Conservation (phyloP, 768 basidiomycete species). For the Fibroporia radiculosa region DNA sequence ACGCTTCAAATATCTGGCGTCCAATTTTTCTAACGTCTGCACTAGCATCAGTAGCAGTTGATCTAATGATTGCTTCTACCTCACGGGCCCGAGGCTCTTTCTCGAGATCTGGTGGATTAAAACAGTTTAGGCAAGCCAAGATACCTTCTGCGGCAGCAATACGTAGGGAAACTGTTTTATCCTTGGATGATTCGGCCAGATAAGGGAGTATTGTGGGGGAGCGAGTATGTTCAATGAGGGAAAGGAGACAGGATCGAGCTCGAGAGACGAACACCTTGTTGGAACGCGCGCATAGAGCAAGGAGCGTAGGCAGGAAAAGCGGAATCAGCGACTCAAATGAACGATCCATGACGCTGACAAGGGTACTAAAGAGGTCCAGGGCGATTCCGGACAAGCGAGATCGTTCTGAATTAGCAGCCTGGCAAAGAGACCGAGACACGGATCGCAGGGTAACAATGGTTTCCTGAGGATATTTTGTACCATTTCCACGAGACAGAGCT, state of each 20-base stretch:
- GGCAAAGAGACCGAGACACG: slow-evolving; percentile 45
- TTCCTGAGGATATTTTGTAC: slow-evolving; percentile 42
- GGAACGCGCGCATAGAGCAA: slow-evolving; percentile 60
- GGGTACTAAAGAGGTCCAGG: slow-evolving; percentile 48
- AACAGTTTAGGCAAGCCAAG: slow-evolving; percentile 60
- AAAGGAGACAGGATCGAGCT: slow-evolving; percentile 49
- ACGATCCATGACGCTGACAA: slow-evolving; percentile 48
- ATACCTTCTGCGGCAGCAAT: slow-evolving; percentile 59
- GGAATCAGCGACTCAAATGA: slow-evolving; percentile 62
- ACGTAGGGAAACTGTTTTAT: slow-evolving; percentile 62
- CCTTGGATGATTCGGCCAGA: slow-evolving; percentile 50
- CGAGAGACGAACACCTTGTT: slow-evolving; percentile 74
- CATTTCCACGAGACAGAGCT: slow-evolving; percentile 43
- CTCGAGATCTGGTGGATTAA: slow-evolving; percentile 75
- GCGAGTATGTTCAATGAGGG: slow-evolving; percentile 61
- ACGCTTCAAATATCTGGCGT: slow-evolving; percentile 68
- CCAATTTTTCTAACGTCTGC: slow-evolving; percentile 67
- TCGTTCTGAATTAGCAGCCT: slow-evolving; percentile 65
- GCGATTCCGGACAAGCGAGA: slow-evolving; percentile 62
- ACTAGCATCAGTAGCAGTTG: slow-evolving; percentile 63
- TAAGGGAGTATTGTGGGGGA: slow-evolving; percentile 55
- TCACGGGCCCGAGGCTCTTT: slow-evolving; percentile 56
- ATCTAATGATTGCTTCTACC: slow-evolving; percentile 63
- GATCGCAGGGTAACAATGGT: slow-evolving; percentile 44
- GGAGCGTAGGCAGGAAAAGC: slow-evolving; percentile 60